These are phyloP conservation scores for Epichloe aotearoae DNA, from an alignment of 2,329 filamentous ascomycete genomes.

Conservation along the genomic window DNA sequence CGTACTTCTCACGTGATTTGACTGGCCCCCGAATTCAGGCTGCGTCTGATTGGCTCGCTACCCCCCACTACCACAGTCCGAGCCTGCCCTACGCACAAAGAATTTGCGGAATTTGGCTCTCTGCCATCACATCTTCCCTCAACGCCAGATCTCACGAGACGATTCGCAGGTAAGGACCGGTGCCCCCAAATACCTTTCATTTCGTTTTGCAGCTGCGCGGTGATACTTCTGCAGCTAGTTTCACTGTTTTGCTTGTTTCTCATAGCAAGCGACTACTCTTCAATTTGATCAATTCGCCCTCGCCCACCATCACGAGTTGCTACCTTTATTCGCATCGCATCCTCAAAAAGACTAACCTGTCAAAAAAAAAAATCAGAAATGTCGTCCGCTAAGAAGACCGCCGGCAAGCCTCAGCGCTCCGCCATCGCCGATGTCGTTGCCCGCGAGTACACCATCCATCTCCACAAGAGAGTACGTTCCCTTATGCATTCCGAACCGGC, in stretches of 20 bases:
- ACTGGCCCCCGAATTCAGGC: not conserved
- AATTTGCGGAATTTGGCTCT: constrained; percentile 27
- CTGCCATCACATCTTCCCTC: constrained; percentile 23
- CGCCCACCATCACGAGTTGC: constrained; percentile 1
- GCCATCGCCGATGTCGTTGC: constrained; percentile 98
- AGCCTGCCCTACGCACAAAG: constrained; percentile 30
- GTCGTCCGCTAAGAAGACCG: constrained; percentile 27
- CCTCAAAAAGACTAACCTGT: constrained; percentile 14
- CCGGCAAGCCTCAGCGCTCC: constrained; percentile 51
- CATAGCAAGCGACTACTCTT: not conserved
- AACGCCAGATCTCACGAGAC: constrained; percentile 27
- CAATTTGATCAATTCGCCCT: not conserved
- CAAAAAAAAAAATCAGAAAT: constrained; percentile 20
- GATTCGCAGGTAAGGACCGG: constrained; percentile 28
- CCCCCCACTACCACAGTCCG: constrained; percentile 19
- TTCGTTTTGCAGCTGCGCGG: not conserved
- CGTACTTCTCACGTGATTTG: constrained; percentile 14
- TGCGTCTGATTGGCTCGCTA: constrained; percentile 24
- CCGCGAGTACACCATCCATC: constrained; percentile 99
- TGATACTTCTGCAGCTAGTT: not conserved
- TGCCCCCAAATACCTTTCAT: constrained; percentile 9
- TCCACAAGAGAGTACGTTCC: constrained; percentile 71
- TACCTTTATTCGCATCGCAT: not conserved
- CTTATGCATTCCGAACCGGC: constrained; percentile 5
- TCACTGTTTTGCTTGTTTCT: not conserved